These are phyloP conservation scores for Prunus kanzakura DNA, from an alignment of 306 rosid species.

Conservation along the genomic window DNA sequence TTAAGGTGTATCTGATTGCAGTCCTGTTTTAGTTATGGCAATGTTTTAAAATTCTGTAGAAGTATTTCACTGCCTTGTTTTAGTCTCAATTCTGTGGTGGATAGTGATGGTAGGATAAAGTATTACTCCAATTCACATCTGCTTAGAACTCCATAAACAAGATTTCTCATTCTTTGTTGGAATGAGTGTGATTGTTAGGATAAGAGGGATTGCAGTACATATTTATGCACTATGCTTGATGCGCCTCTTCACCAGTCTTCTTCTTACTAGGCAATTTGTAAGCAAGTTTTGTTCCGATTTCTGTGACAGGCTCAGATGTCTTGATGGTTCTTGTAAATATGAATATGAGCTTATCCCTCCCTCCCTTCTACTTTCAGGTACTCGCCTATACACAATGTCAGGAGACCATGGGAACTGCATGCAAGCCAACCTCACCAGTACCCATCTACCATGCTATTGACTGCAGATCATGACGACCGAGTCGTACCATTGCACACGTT, in stretches of 20 bases:
- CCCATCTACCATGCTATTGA: conserved; percentile 86
- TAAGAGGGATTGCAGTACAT: background rate
- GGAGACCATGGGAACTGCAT: conserved; percentile 80
- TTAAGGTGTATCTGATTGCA: background rate
- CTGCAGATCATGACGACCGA: conserved; percentile 98
- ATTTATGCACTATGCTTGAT: background rate
- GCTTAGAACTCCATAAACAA: background rate
- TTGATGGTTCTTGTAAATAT: background rate
- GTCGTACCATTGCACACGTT: conserved; percentile 89
- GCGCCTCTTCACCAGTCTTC: background rate
- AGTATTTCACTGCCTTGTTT: background rate
- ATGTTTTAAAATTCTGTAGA: background rate
- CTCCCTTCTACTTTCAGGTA: conserved; percentile 45
- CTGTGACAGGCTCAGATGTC: background rate
- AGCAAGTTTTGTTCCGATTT: background rate
- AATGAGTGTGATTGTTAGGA: background rate
- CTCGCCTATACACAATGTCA: conserved; percentile 91
- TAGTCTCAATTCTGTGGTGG: background rate
- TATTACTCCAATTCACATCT: background rate
- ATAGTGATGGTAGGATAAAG: background rate
- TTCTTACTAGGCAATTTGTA: background rate
- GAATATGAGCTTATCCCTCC: background rate
- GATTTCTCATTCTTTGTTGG: background rate
- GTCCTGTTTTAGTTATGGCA: background rate
- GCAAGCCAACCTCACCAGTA: conserved; percentile 53